Conservation (phyloP, 495 filamentous ascomycete genomes). For the Trichoderma parareesei region DNA sequence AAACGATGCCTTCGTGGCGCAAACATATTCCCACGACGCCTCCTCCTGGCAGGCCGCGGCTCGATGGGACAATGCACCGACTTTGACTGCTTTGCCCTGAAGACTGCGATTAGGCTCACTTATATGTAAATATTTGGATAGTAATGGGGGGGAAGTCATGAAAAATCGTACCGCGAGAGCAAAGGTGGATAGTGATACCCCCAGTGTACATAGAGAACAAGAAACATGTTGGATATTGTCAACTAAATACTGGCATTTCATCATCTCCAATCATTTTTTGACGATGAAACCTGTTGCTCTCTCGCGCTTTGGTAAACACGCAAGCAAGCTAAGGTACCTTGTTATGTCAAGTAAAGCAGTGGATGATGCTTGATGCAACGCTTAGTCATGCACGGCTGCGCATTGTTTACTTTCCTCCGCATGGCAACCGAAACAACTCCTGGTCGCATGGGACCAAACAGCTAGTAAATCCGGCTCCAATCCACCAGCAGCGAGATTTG, state of each 20-base stretch:
- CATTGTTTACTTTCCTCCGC: slow-evolving; percentile 11
- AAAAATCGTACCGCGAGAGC: background rate
- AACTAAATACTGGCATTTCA: too few relatives aligned
- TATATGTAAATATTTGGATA: background rate
- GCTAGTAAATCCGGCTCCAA: too few relatives aligned
- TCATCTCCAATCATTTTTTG: too few relatives aligned
- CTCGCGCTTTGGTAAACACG: too few relatives aligned
- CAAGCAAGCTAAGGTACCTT: too few relatives aligned
- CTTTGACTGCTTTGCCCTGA: background rate
- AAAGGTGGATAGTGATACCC: background rate
- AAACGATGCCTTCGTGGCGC: background rate
- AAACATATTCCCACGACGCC: background rate
- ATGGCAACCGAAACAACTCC: slow-evolving; percentile 9
- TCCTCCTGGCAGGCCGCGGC: background rate
- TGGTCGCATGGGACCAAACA: background rate
- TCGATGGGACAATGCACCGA: background rate
- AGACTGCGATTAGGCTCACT: background rate
- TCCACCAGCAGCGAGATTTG: background rate
- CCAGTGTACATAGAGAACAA: background rate
- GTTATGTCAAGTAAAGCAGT: background rate
- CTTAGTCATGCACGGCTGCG: slow-evolving; percentile 6
- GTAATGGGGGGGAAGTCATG: background rate
- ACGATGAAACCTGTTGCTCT: too few relatives aligned
- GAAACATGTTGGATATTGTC: too few relatives aligned
- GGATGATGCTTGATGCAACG: background rate